These are phyloP conservation scores for Lactarius tabidus DNA, from an alignment of 768 basidiomycete genomes.

Conservation along the genomic window DNA sequence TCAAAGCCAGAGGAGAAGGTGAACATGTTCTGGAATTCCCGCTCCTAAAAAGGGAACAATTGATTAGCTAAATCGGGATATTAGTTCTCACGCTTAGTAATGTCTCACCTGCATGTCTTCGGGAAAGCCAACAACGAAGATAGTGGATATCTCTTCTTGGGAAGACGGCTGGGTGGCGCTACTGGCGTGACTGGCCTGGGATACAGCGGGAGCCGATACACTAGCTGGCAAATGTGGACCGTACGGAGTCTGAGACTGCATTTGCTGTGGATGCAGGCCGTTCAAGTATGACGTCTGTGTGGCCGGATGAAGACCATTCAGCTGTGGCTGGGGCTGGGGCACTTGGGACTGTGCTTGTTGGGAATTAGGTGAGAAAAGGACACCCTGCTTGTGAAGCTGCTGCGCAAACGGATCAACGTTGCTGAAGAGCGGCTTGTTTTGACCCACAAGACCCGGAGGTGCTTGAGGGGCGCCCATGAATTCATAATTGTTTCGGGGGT, in stretches of 20 bases:
- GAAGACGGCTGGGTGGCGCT: slow-evolving; percentile 30
- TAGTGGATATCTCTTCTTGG: slow-evolving; percentile 91
- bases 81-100: slow-evolving; percentile 13
- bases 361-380: slow-evolving; percentile 32
- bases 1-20: slow-evolving; percentile 95
- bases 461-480: slow-evolving; percentile 17
- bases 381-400: slow-evolving; percentile 20
- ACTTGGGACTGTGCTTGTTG: slow-evolving; percentile 38
- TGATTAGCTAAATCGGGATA: slow-evolving; percentile 19
- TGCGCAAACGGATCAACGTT: slow-evolving; percentile 26
- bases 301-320: slow-evolving; percentile 31
- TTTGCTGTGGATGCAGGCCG: slow-evolving; percentile 34
- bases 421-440: slow-evolving; percentile 22
- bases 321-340: slow-evolving; percentile 34
- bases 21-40: slow-evolving; percentile 99
- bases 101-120: slow-evolving; percentile 91
- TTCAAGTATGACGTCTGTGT: slow-evolving; percentile 38
- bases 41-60: slow-evolving; percentile 57
- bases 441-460: slow-evolving; percentile 18
- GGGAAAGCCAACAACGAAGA: slow-evolving; percentile 98
- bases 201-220: slow-evolving; percentile 31
- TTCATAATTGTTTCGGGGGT: slow-evolving; percentile 21
- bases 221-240: slow-evolving; percentile 59
- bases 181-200: slow-evolving; percentile 30
- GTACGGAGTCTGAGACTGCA: slow-evolving; percentile 73